phyloP scores from a whole-genome alignment of 2,329 filamentous ascomycete species.

The Sphaerostilbella broomeana region DNA sequence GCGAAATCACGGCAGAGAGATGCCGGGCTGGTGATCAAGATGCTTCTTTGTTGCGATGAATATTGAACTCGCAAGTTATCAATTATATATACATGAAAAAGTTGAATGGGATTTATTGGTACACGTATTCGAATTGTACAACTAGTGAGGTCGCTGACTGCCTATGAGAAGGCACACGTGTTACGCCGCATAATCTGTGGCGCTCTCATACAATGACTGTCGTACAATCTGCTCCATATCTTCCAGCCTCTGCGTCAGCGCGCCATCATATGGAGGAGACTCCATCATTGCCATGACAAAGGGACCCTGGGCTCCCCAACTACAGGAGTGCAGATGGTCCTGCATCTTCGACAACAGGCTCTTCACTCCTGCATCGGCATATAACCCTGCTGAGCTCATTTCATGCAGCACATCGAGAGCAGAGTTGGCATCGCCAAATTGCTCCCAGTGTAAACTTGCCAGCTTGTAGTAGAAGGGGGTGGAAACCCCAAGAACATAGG shows the following conservation, averaged over 20 bases:
- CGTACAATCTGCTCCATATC: constrained; percentile 17
- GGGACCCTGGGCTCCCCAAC: constrained; percentile 31
- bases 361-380: constrained; percentile 39
- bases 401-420: constrained; percentile 55
- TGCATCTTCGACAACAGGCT: constrained; percentile 25
- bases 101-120: no score
- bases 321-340: constrained; percentile 28
- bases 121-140: no score
- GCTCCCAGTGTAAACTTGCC: constrained; percentile 54
- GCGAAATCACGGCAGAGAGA: no score
- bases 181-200: constrained; percentile 1
- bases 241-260: constrained; percentile 22
- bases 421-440: constrained; percentile 49
- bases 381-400: constrained; percentile 58
- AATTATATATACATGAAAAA: no score
- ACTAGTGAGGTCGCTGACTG: no score
- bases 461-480: constrained; percentile 65
- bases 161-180: not conserved
- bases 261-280: constrained; percentile 28
- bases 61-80: no score
- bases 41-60: no score
- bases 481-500: constrained; percentile 65
- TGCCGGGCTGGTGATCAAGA: no score
- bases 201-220: constrained; percentile 12
- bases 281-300: constrained; percentile 36